Conservation (phyloP, 2,329 filamentous ascomycete species). For the Ramularia endophylla region DNA sequence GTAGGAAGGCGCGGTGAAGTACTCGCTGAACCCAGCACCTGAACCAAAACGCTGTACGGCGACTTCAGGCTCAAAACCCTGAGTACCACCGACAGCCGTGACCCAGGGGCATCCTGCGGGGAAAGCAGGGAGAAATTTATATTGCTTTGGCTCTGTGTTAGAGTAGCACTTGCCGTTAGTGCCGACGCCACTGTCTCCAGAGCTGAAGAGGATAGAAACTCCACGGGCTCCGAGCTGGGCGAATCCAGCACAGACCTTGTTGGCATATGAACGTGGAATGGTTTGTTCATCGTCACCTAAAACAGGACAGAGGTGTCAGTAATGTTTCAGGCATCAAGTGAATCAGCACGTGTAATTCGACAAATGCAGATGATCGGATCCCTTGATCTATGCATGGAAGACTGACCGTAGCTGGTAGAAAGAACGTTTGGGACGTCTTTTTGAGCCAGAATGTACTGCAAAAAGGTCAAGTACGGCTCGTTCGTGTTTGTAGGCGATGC, state of each 20-base stretch:
- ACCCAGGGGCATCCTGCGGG: conserved; percentile 45
- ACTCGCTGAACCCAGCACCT: conserved; percentile 42
- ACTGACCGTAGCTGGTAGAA: conserved; percentile 61
- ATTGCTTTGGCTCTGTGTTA: conserved; percentile 41
- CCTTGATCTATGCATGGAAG: no score
- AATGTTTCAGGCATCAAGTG: no score
- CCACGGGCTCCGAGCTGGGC: conserved; percentile 62
- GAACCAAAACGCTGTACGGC: conserved; percentile 50
- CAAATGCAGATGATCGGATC: no score
- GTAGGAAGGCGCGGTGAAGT: conserved; percentile 40
- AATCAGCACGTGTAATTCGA: no score
- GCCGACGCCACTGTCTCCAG: conserved; percentile 57
- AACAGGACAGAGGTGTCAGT: no score
- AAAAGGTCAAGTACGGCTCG: conserved; percentile 62
- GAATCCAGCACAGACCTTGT: conserved; percentile 55
- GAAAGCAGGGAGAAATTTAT: conserved; percentile 40
- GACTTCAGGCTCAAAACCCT: conserved; percentile 39
- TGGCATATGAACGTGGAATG: conserved; percentile 55
- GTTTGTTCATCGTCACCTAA: conserved; percentile 61
- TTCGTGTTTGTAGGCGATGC: conserved; percentile 50
- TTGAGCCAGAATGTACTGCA: conserved; percentile 53
- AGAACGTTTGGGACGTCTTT: conserved; percentile 55
- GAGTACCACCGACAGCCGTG: conserved; percentile 43
- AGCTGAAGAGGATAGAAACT: conserved; percentile 58
- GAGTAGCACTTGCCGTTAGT: conserved; percentile 39